Conservation (phyloP, 345 rosid genomes). For the Kandelia obovata region DNA sequence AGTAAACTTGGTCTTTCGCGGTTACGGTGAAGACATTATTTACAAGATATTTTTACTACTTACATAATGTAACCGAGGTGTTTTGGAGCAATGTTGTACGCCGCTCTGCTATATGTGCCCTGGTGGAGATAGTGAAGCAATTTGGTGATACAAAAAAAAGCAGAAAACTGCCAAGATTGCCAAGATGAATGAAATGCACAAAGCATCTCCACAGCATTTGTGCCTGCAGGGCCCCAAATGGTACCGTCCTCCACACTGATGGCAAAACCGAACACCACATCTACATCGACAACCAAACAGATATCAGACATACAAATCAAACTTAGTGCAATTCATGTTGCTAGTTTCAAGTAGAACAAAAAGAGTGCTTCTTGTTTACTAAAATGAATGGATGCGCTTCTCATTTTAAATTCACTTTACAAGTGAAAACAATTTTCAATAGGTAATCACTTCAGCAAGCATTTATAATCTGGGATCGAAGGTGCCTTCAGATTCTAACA, state of each 20-base stretch:
- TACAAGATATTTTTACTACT: background rate
- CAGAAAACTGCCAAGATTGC: background rate
- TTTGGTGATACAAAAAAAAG: constrained; percentile 5
- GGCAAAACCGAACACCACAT: constrained; percentile 27
- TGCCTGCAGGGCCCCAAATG: constrained; percentile 24
- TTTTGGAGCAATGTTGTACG: background rate
- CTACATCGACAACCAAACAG: constrained; percentile 9
- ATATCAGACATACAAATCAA: background rate
- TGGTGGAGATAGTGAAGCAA: background rate
- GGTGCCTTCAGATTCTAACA: too few species aligned
- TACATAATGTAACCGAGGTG: background rate
- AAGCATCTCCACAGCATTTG: constrained; percentile 14
- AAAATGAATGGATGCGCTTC: background rate
- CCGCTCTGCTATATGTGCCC: background rate
- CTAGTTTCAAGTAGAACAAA: background rate
- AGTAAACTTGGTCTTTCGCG: too few species aligned
- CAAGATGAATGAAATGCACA: background rate
- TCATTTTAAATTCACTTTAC: background rate
- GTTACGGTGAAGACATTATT: background rate
- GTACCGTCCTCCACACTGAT: constrained; percentile 23
- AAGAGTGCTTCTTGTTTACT: background rate
- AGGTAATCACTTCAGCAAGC: background rate
- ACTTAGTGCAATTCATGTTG: background rate
- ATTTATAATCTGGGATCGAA: background rate
- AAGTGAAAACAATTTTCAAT: background rate